These are phyloP conservation scores for Oryza officinalis DNA, from an alignment of 176 grass and related monocot genomes.

Conservation along the genomic window DNA sequence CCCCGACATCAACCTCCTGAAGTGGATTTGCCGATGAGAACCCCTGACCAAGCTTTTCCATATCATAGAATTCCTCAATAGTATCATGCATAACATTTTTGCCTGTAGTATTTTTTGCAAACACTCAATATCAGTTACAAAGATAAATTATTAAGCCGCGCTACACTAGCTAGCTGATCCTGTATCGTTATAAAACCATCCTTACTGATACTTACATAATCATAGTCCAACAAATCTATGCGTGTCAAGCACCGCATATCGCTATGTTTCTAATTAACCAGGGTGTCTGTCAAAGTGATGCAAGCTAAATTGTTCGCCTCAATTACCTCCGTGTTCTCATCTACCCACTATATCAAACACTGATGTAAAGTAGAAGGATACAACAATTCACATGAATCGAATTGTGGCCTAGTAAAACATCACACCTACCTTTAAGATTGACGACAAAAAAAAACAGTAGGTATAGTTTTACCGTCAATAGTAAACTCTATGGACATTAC, in stretches of 20 bases:
- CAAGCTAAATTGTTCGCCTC: background rate
- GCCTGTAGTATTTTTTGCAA: background rate
- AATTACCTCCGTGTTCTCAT: constrained; percentile 1
- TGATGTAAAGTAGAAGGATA: background rate
- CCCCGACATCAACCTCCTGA: background rate
- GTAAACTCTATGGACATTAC: no score
- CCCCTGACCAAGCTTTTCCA: no score
- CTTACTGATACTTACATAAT: no score
- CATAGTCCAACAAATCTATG: background rate
- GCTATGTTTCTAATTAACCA: background rate
- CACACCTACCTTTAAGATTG: constrained; percentile 5
- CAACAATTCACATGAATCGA: constrained; percentile 1
- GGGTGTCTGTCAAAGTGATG: background rate
- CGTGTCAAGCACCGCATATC: background rate
- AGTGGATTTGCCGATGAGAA: background rate
- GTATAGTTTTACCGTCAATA: no score
- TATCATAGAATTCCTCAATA: no score
- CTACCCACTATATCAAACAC: background rate
- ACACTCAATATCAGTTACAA: background rate
- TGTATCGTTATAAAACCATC: no score
- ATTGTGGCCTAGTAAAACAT: background rate
- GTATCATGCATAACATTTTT: background rate
- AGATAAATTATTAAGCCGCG: constrained; percentile 11
- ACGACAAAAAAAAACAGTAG: no score
- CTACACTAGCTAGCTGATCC: background rate